Evolutionary conservation across 352 stramenopile genomes (phyloP).

Genomic region (Pythium aquatile): DNA sequence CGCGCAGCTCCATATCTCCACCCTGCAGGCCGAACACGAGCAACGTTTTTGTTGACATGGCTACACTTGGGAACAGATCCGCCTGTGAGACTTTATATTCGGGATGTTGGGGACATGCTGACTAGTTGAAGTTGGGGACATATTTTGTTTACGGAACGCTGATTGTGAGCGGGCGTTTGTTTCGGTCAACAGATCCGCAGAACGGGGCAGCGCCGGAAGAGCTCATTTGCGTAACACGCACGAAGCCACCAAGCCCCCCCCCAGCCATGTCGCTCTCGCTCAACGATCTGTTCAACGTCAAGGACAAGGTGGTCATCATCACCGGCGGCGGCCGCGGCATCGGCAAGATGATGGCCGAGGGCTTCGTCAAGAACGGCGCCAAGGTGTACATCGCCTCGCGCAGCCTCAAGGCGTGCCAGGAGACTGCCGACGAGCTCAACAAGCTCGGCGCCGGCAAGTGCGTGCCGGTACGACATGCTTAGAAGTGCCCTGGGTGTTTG

Average conservation of each 20-base stretch:
- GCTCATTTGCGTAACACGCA: not conserved
- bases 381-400: slow-evolving; percentile 93
- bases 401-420: slow-evolving; percentile 74
- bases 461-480: slow-evolving; percentile 37
- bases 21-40: slow-evolving; percentile 17
- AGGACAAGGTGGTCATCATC: slow-evolving; percentile 86
- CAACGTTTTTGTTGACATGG: slow-evolving; percentile 2
- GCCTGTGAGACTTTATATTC: slow-evolving; percentile 18
- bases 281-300: slow-evolving; percentile 58
- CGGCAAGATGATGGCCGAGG: slow-evolving; percentile 94
- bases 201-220: slow-evolving; percentile 4
- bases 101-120: slow-evolving; percentile 1
- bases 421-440: slow-evolving; percentile 66
- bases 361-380: slow-evolving; percentile 89
- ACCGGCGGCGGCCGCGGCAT: slow-evolving; percentile 94
- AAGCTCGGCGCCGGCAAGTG: slow-evolving; percentile 56
- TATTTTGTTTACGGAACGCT: slow-evolving; percentile 25
- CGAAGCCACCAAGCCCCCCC: not conserved
- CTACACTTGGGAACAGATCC: slow-evolving; percentile 9
- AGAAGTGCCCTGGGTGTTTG: not conserved
- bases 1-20: slow-evolving; percentile 50
- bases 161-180: slow-evolving; percentile 15
- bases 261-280: slow-evolving; percentile 30
- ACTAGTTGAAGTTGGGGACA: slow-evolving; percentile 30
- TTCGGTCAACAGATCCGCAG: slow-evolving; percentile 23